Conservation (phyloP, 1,284 basidiomycete genomes). For the Coriolopsis trogii region DNA sequence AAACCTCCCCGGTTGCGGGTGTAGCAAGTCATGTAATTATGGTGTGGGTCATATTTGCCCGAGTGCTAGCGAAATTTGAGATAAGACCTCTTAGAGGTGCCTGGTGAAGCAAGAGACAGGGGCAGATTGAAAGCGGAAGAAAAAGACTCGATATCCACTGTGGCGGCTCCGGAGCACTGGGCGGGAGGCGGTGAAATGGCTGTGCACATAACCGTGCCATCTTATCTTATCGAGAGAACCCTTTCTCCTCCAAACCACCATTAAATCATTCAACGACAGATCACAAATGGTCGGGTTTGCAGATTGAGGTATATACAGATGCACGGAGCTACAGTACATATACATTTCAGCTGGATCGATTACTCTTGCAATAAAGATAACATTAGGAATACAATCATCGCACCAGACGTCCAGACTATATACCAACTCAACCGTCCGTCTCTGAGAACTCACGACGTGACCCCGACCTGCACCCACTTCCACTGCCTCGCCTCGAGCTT, state of each 20-base stretch:
- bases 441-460: conserved; percentile 9
- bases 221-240: background rate
- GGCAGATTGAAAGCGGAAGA: too few species aligned
- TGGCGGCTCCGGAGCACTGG: too few species aligned
- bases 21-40: too few species aligned
- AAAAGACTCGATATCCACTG: too few species aligned
- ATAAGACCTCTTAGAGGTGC: too few species aligned
- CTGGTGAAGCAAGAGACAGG: too few species aligned
- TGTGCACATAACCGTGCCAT: background rate
- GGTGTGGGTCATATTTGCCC: too few species aligned
- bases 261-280: background rate
- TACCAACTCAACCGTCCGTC: background rate
- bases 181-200: too few species aligned
- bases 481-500: conserved; percentile 29
- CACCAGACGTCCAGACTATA: background rate
- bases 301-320: background rate
- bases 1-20: too few species aligned
- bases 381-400: conserved; percentile 23
- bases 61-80: too few species aligned
- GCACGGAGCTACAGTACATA: background rate
- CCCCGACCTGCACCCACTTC: conserved; percentile 29
- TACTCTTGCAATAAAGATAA: conserved; percentile 18
- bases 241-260: background rate
- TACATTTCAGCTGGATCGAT: conserved; percentile 4
- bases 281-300: too few species aligned